phyloP scores from a whole-genome alignment of 345 rosid species.

The Durio zibethinus region DNA sequence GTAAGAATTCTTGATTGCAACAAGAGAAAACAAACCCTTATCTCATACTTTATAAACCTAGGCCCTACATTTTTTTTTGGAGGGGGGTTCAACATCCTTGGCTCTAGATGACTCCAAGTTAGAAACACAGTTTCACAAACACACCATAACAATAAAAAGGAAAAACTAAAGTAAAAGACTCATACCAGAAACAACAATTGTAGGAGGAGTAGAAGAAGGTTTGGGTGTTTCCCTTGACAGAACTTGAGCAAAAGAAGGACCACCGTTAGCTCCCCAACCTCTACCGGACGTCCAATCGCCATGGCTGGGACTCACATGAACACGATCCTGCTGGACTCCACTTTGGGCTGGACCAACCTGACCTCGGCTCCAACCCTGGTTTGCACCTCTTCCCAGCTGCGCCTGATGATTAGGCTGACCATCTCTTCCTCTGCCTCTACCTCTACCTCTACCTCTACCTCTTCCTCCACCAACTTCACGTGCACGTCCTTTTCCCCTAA shows the following conservation, averaged over 20 bases:
- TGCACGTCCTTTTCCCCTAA: constrained; percentile 21
- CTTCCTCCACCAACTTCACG: constrained; percentile 2
- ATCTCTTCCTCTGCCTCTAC: not conserved
- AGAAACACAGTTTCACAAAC: not conserved
- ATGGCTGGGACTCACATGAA: not conserved
- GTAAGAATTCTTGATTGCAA: not conserved
- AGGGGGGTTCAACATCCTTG: no score
- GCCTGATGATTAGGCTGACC: not conserved
- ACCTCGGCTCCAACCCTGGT: not conserved
- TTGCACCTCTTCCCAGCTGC: constrained; percentile 7
- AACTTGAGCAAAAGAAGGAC: not conserved
- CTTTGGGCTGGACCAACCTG: not conserved
- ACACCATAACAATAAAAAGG: not conserved
- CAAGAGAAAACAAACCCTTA: not conserved
- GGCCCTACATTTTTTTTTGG: no score
- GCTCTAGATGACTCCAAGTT: not conserved
- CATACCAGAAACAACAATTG: not conserved
- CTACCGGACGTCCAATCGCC: not conserved
- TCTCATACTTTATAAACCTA: not conserved
- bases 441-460: not conserved
- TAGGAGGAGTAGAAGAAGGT: not conserved
- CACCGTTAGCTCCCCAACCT: no score
- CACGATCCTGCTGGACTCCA: not conserved
- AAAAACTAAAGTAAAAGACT: not conserved
- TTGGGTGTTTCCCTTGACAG: not conserved